Evolutionary conservation across 352 stramenopile species (phyloP).

Genomic region (Phytophthora brassicae): DNA sequence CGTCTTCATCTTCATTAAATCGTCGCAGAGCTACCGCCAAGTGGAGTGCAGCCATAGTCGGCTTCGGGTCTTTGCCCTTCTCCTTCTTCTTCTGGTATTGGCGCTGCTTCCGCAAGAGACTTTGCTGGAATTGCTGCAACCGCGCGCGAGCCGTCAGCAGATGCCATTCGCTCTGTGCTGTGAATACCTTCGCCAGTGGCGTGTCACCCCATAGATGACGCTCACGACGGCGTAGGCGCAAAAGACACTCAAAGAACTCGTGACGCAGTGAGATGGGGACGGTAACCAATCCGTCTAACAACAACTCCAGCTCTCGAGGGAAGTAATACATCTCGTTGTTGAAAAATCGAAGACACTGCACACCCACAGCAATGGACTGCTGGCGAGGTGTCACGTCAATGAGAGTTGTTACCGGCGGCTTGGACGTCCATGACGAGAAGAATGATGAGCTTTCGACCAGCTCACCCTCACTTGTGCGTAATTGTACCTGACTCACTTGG

Average conservation of each 20-base stretch:
- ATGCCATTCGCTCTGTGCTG: conserved; percentile 97
- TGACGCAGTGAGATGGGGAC: conserved; percentile 73
- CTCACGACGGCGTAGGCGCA: conserved; percentile 94
- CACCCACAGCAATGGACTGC: conserved; percentile 43
- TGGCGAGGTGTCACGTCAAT: conserved; percentile 26
- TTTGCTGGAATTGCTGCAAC: conserved; percentile 86
- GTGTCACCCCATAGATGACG: conserved; percentile 94
- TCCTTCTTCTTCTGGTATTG: conserved; percentile 46
- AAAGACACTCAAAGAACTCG: conserved; percentile 82
- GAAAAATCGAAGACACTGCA: conserved; percentile 96
- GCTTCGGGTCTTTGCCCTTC: conserved; percentile 34
- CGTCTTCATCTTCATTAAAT: conserved; percentile 77
- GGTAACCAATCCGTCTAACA: conserved; percentile 74
- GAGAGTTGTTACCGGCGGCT: background rate
- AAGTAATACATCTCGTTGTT: conserved; percentile 99
- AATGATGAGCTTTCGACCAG: conserved; percentile 83
- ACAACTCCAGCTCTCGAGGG: conserved; percentile 90
- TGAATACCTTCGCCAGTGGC: conserved; percentile 97
- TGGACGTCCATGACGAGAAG: conserved; percentile 48
- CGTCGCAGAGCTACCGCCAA: conserved; percentile 58
- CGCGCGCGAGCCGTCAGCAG: conserved; percentile 75
- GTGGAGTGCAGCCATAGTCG: conserved; percentile 36
- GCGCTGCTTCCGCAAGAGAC: conserved; percentile 63
- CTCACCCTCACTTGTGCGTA: conserved; percentile 81
- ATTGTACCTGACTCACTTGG: conserved; percentile 60